Percentiles rank a stretch among this genome's conserved stretches.
phyloP scores from a whole-genome alignment of 2,329 filamentous ascomycete genomes.

The Sclerotinia trifoliorum region DNA sequence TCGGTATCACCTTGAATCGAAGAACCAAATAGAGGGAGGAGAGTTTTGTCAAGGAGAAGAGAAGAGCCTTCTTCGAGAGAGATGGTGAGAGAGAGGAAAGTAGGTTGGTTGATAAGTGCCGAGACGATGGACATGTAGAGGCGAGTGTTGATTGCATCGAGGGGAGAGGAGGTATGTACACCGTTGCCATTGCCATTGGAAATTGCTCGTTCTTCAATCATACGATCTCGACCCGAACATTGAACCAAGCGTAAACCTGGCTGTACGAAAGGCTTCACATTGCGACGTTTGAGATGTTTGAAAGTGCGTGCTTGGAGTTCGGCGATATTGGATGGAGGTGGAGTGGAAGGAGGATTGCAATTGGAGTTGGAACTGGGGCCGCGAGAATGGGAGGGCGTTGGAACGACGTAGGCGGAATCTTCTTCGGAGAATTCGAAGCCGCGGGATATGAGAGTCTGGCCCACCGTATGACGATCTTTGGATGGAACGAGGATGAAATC shows the following conservation, averaged over 20 bases:
- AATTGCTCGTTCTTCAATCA: slow-evolving; percentile 38
- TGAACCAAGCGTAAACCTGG: slow-evolving; percentile 70
- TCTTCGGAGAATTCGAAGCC: slow-evolving; percentile 82
- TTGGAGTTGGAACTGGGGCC: slow-evolving; percentile 46
- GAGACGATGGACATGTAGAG: slow-evolving; percentile 63
- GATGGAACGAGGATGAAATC: slow-evolving; percentile 92
- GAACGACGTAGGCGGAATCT: slow-evolving; percentile 65
- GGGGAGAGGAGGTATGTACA: slow-evolving; percentile 43
- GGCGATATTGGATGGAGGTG: slow-evolving; percentile 72
- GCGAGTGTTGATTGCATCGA: slow-evolving; percentile 60
- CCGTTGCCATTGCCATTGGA: slow-evolving; percentile 40
- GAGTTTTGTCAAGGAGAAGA: slow-evolving; percentile 66
- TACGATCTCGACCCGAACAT: slow-evolving; percentile 64
- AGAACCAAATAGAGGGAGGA: slow-evolving; percentile 66
- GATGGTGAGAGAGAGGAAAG: slow-evolving; percentile 71
- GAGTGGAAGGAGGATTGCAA: slow-evolving; percentile 60
- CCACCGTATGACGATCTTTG: slow-evolving; percentile 70
- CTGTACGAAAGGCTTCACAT: slow-evolving; percentile 71
- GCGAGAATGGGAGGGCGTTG: slow-evolving; percentile 37
- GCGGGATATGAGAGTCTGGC: slow-evolving; percentile 70
- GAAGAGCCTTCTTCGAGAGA: slow-evolving; percentile 73
- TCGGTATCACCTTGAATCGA: slow-evolving; percentile 74
- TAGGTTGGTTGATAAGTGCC: slow-evolving; percentile 59
- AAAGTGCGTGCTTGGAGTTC: slow-evolving; percentile 86
- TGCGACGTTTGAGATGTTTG: slow-evolving; percentile 71